Evolutionary conservation across 805 yeast species (phyloP).

Genomic region (Grigorovia jiainica): DNA sequence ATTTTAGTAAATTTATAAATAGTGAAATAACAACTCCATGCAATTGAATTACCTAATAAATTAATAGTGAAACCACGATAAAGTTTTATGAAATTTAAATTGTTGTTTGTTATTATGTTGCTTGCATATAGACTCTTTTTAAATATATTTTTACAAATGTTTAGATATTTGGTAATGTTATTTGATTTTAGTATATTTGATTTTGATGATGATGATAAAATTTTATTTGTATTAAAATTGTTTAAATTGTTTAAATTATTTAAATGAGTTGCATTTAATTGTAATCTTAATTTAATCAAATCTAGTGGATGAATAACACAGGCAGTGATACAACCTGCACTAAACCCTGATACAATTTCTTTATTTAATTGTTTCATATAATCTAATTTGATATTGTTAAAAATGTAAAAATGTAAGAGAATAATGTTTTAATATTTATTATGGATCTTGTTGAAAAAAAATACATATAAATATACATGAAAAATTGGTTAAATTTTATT

Average conservation of each 20-base stretch:
- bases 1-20: slow-evolving; percentile 59
- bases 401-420: no score
- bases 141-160: slow-evolving; percentile 7
- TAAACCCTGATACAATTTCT: slow-evolving; percentile 61
- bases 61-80: slow-evolving; percentile 80
- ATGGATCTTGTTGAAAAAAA: no score
- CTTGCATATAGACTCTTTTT: slow-evolving; percentile 2
- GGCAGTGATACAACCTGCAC: slow-evolving; percentile 78
- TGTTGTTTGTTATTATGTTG: slow-evolving; percentile 3
- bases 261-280: slow-evolving; percentile 38
- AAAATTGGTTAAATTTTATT: no score
- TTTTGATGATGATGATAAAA: no score
- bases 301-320: slow-evolving; percentile 83
- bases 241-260: no score
- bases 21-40: slow-evolving; percentile 86
- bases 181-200: no score
- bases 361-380: slow-evolving; percentile 19
- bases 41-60: slow-evolving; percentile 69
- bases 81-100: slow-evolving; percentile 22
- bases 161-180: no score
- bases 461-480: no score
- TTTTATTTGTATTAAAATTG: no score
- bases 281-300: slow-evolving; percentile 72
- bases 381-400: no score
- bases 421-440: no score